These are phyloP conservation scores for Cladosporium oxysporum DNA, from an alignment of 2,329 filamentous ascomycete species.

Conservation along the genomic window DNA sequence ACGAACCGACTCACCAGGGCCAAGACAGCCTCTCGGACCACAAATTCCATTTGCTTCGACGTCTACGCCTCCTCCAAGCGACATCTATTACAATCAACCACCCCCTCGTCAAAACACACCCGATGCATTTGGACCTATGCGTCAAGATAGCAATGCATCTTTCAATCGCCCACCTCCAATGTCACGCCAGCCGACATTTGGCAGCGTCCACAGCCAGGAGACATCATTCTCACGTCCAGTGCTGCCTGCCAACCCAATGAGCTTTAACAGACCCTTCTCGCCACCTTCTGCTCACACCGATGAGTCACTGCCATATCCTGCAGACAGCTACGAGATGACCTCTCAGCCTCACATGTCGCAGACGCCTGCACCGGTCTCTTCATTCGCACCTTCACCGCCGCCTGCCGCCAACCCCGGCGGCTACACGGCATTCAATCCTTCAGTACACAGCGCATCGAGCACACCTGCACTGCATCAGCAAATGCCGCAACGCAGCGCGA, in stretches of 20 bases:
- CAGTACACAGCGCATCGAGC: conserved; percentile 21
- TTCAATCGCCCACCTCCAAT: conserved; percentile 22
- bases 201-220: conserved; percentile 32
- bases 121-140: conserved; percentile 28
- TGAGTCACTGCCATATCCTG: conserved; percentile 18
- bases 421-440: conserved; percentile 39
- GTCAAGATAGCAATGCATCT: conserved; percentile 27
- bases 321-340: conserved; percentile 38
- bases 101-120: conserved; percentile 31
- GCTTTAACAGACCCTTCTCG: conserved; percentile 25
- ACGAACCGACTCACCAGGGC: conserved; percentile 22
- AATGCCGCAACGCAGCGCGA: conserved; percentile 26
- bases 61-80: background rate
- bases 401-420: conserved; percentile 23
- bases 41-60: conserved; percentile 3
- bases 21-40: conserved; percentile 9
- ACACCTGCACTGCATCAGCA: conserved; percentile 22
- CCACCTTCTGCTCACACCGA: conserved; percentile 21
- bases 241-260: conserved; percentile 17
- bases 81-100: conserved; percentile 7
- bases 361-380: conserved; percentile 11
- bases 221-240: conserved; percentile 27
- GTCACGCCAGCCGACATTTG: conserved; percentile 21
- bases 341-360: conserved; percentile 22
- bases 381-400: background rate